Percentiles rank a stretch among this genome's conserved stretches.
These are phyloP conservation scores for Blastobotrys petasosporus DNA, from an alignment of 1,139 yeast genomes.

Conservation along the genomic window DNA sequence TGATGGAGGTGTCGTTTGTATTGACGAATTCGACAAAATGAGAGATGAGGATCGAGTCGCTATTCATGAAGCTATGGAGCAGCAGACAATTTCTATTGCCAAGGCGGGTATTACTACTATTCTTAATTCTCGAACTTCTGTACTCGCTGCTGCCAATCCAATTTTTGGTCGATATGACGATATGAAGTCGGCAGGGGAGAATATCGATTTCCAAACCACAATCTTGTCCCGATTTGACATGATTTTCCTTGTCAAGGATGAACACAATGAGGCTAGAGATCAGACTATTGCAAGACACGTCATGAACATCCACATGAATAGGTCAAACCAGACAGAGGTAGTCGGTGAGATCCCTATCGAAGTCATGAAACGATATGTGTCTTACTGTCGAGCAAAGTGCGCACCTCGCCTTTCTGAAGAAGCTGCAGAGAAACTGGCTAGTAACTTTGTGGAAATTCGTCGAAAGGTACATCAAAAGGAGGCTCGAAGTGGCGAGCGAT, in stretches of 20 bases:
- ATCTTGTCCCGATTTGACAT: conserved; percentile 95
- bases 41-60: conserved; percentile 98
- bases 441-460: conserved; percentile 89
- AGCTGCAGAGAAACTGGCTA: conserved; percentile 87
- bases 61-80: conserved; percentile 99
- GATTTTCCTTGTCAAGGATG: conserved; percentile 96
- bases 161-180: conserved; percentile 95
- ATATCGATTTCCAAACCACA: conserved; percentile 95
- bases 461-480: conserved; percentile 79
- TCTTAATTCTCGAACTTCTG: conserved; percentile 90
- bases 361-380: conserved; percentile 85
- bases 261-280: conserved; percentile 82
- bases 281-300: conserved; percentile 90
- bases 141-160: conserved; percentile 97
- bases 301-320: conserved; percentile 88
- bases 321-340: conserved; percentile 46
- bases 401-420: conserved; percentile 89
- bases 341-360: conserved; percentile 89
- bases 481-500: conserved; percentile 75
- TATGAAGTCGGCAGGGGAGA: conserved; percentile 93
- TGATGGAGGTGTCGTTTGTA: conserved; percentile 98
- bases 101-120: conserved; percentile 98
- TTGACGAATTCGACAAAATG: conserved; percentile 98
- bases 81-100: conserved; percentile 97
- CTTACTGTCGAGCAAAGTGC: conserved; percentile 81